Evolutionary conservation across 2,329 filamentous ascomycete genomes (phyloP), one percentile per base, ranked within the genome.

Genomic region (Arthrobotrys iridis): DNA sequence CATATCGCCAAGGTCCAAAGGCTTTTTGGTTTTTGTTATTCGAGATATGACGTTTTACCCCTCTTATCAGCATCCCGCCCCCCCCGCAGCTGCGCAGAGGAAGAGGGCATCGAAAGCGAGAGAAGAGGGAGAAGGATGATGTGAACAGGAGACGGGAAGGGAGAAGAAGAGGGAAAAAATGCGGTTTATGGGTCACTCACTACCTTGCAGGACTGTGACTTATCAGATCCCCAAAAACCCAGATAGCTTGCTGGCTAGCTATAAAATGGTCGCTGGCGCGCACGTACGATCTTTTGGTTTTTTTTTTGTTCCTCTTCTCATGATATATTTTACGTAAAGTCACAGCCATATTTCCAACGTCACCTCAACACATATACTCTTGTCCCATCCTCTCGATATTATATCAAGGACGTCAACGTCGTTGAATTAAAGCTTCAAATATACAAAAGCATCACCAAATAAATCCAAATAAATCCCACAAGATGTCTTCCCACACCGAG

Each of bases 41-140:
- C n/a, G 20, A 57, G 45, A 58, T 71, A 71, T 71, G 66, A 71
- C 66, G 66, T 71, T 59, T 20, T 50, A 35, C 35, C 64, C 30
- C 52, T 71, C 65, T 70, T 70, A 60, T 70, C 55, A 50, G 26
- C 40, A 18, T 30, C 45, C 3, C 45, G 30, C 4, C 48, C 13
- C 41, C 41, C 40, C 57, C 22, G 40, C 28, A 30, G n/a, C n/a
- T n/a, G n/a, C n/a, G n/a, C n/a, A n/a, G n/a, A n/a, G n/a, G n/a
- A n/a, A n/a, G n/a, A n/a, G n/a, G n/a, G n/a, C n/a, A n/a, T n/a
- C n/a, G n/a, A n/a, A n/a, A n/a, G n/a, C n/a, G n/a, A n/a, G 35
- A 60, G n/a, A 13, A 18, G n/a, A 20, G 33, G 35, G 6, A 28
- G 20, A 48, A 7, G 30, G 20, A 50, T 8, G 30, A 35, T 48